Conservation (phyloP, 805 yeast species). For the Pichia occidentalis region DNA sequence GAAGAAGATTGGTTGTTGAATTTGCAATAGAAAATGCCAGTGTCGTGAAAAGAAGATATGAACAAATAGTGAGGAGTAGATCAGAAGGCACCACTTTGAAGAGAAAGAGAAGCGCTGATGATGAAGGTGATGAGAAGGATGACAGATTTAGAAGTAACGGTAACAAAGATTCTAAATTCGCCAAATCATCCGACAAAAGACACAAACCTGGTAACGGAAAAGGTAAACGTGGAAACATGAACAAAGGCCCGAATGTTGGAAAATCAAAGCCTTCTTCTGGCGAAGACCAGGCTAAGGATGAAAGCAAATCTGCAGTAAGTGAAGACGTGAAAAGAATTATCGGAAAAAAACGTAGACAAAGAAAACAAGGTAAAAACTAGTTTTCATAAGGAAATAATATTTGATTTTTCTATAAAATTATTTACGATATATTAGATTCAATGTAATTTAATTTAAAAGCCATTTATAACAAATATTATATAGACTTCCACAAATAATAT, state of each 20-base stretch:
- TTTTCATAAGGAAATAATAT: not conserved
- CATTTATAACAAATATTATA: not conserved
- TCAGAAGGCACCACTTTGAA: conserved; percentile 19
- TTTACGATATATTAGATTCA: not conserved
- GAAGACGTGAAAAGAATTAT: conserved; percentile 58
- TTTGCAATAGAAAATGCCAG: conserved; percentile 95
- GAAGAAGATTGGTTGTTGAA: conserved; percentile 82
- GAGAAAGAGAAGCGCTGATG: conserved; percentile 20
- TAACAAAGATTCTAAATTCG: conserved; percentile 11
- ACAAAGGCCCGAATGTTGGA: conserved; percentile 14
- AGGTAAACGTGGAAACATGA: conserved; percentile 14
- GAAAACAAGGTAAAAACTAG: conserved; percentile 30
- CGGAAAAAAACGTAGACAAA: conserved; percentile 63
- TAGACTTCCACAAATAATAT: not conserved
- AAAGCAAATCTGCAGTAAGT: conserved; percentile 28
- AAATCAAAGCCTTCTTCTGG: conserved; percentile 3
- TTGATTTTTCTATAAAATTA: not conserved
- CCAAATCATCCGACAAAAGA: conserved; percentile 24
- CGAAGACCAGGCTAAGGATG: conserved; percentile 18
- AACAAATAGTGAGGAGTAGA: conserved; percentile 38
- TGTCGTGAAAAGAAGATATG: conserved; percentile 85
- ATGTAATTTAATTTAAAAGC: not conserved
- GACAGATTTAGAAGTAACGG: conserved; percentile 26
- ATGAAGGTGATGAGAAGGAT: conserved; percentile 13
- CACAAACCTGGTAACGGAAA: conserved; percentile 7